A percentile compares a stretch with the other conserved stretches of the same genome.
phyloP scores from a whole-genome alignment of 805 yeast species.

The Candida nemodendra region DNA sequence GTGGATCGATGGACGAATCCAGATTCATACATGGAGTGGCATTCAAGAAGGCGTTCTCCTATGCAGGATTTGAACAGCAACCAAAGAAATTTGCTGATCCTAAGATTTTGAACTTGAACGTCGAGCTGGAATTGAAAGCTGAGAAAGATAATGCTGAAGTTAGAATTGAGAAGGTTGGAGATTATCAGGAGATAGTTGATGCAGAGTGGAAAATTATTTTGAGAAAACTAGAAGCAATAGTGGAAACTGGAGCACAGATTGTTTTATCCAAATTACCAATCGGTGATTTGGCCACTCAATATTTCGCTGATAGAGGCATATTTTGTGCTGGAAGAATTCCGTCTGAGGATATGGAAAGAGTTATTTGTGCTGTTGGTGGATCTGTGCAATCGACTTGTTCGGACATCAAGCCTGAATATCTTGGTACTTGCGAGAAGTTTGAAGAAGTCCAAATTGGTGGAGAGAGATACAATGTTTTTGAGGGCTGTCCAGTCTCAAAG shows the following conservation, averaged over 20 bases:
- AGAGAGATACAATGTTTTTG: conserved; percentile 89
- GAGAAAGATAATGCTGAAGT: conserved; percentile 99
- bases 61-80: conserved; percentile 99
- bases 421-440: conserved; percentile 82
- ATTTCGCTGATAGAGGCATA: conserved; percentile 91
- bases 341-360: conserved; percentile 87
- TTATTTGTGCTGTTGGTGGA: conserved; percentile 92
- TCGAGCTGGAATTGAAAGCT: conserved; percentile 94
- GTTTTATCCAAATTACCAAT: conserved; percentile 93
- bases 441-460: conserved; percentile 96
- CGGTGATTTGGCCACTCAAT: conserved; percentile 99
- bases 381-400: conserved; percentile 75
- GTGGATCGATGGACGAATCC: conserved; percentile 96
- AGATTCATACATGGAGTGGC: conserved; percentile 91
- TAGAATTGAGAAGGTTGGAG: conserved; percentile 87
- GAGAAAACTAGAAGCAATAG: conserved; percentile 80
- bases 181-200: conserved; percentile 94
- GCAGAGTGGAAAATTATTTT: conserved; percentile 98
- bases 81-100: conserved; percentile 84
- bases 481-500: conserved; percentile 88
- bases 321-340: conserved; percentile 97
- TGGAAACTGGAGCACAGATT: conserved; percentile 83
- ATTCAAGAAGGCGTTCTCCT: conserved; percentile 93
- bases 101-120: conserved; percentile 78
- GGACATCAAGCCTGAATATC: conserved; percentile 63